Evolutionary conservation across 345 rosid species (phyloP).

Genomic region (Sonneratia alba): DNA sequence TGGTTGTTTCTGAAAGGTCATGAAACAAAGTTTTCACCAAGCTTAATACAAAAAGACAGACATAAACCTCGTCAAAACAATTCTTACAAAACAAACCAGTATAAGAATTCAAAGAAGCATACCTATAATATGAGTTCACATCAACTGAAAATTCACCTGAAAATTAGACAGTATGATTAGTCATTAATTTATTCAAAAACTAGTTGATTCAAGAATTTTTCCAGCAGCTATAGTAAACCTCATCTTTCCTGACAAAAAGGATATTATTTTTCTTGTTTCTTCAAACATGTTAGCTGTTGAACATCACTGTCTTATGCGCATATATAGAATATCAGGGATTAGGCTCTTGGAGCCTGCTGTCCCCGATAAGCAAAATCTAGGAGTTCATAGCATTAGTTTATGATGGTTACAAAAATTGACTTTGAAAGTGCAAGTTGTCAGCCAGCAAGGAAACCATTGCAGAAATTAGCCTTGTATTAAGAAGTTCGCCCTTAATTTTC

Average conservation of each 20-base stretch:
- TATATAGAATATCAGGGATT: too few species aligned
- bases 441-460: not conserved
- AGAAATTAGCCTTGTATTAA: not conserved
- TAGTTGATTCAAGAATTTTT: not conserved
- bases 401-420: not conserved
- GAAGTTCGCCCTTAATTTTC: not conserved
- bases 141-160: slow-evolving; percentile 78
- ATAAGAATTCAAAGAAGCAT: slow-evolving; percentile 11
- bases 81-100: not conserved
- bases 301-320: too few species aligned
- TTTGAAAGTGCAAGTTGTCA: not conserved
- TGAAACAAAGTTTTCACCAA: slow-evolving; percentile 1
- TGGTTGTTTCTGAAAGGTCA: slow-evolving; percentile 34
- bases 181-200: not conserved
- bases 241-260: not conserved
- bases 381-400: not conserved
- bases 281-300: too few species aligned
- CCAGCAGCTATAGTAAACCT: not conserved
- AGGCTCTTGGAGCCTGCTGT: too few species aligned
- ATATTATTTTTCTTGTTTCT: not conserved
- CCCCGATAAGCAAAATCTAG: not conserved
- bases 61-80: not conserved
- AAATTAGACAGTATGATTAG: slow-evolving; percentile 8
- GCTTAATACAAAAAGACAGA: too few species aligned
- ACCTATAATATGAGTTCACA: slow-evolving; percentile 44